phyloP scores from a whole-genome alignment of 441 rosid species.

The Mallotus repandus region DNA sequence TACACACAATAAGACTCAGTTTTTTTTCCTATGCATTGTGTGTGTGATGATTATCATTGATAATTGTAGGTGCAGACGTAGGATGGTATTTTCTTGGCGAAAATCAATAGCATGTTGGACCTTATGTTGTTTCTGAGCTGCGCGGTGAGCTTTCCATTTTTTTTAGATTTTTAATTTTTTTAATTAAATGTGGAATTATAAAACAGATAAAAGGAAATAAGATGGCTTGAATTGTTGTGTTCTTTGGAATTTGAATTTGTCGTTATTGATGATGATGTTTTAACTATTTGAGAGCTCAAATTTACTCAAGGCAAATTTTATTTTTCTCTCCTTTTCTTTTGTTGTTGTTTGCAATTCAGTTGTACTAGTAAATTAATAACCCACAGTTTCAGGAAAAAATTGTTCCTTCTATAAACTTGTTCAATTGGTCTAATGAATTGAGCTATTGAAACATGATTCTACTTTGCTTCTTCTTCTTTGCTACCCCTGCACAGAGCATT shows the following conservation, averaged over 20 bases:
- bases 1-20: no score
- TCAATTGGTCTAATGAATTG: conserved; percentile 39
- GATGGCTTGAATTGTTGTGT: neutral
- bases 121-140: conserved; percentile 52
- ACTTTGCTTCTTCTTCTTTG: conserved; percentile 44
- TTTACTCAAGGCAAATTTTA: conserved; percentile 19
- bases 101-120: conserved; percentile 54
- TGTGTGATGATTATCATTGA: neutral
- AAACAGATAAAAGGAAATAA: neutral
- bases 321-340: conserved; percentile 20
- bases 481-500: conserved; percentile 79
- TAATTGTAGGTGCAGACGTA: conserved; percentile 29
- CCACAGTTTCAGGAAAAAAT: conserved; percentile 34
- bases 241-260: neutral
- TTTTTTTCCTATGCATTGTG: no score
- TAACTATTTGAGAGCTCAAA: conserved; percentile 7
- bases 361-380: conserved; percentile 28
- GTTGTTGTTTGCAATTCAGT: conserved; percentile 23
- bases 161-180: neutral
- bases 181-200: no score
- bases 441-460: conserved; percentile 42
- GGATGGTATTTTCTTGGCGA: conserved; percentile 61
- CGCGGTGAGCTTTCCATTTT: conserved; percentile 37
- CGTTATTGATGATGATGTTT: no score
- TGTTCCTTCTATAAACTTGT: conserved; percentile 38